Evolutionary conservation across 768 basidiomycete genomes (phyloP), one percentile per base, ranked within the genome.

Genomic region (Amanita polypyramis): DNA sequence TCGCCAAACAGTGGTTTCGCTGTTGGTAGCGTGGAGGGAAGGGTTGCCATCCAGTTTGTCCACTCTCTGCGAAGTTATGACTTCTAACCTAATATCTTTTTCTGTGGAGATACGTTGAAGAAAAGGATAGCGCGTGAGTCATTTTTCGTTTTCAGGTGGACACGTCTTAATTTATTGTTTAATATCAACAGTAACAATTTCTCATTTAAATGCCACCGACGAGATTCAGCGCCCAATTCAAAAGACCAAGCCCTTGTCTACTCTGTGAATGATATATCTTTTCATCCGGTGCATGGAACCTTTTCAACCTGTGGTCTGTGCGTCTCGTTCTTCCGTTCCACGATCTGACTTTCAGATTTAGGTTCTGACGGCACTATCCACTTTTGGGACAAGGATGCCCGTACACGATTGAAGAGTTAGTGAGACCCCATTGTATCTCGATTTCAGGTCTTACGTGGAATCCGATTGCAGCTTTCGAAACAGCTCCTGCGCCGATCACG

Each of bases 381-480:
- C 73, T 89, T 86, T 64, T 95, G 92, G 92, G 92, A 96, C 65
- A 93, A 92, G 66, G 86, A 94, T 56, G 82, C 86, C 6, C 83
- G 92, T 50, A 91, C 86, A 5, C 82, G 94, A 34, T 75, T 97
- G 68, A 96, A 94, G 69, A 81, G 91, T 93, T 55, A 41, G 74
- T 64, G 17, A 19, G 10, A 38, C 19, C 34, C 17, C 6, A 36
- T 34, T 36, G 23, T 38, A n/a, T 35, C 47, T 8, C 51, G 21
- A 12, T 43, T 25, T 36, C 46, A 21, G 25, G 25, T 43, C 15
- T 19, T 47, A 30, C 21, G 11, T 2, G 11, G 8, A 34, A 32
- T 12, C 15, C 17, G n/a, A 33, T 23, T 51, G 14, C 55, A 85
- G 84, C 83, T 7, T 89, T 91, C 62, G 87, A 91, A 3, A 65